Conservation (phyloP, 805 yeast species). For the Schwanniomyces sp. region DNA sequence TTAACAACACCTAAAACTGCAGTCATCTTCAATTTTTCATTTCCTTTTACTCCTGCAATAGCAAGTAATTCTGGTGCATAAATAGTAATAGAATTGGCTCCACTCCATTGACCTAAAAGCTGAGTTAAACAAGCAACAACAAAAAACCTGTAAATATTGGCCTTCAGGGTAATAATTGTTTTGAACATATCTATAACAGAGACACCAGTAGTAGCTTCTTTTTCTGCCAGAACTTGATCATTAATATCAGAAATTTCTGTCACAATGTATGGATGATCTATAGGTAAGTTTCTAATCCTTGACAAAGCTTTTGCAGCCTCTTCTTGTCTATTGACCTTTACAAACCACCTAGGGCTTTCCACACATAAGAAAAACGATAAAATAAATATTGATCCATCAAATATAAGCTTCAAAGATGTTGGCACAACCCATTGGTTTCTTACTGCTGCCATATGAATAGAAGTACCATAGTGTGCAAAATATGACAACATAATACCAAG, state of each 20-base stretch:
- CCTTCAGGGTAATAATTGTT: slow-evolving; percentile 35
- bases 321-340: slow-evolving; percentile 42
- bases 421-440: slow-evolving; percentile 55
- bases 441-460: slow-evolving; percentile 38
- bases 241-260: slow-evolving; percentile 53
- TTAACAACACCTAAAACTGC: slow-evolving; percentile 56
- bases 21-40: slow-evolving; percentile 45
- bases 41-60: slow-evolving; percentile 46
- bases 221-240: slow-evolving; percentile 43
- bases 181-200: slow-evolving; percentile 21
- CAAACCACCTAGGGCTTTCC: slow-evolving; percentile 54
- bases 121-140: slow-evolving; percentile 43
- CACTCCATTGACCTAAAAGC: slow-evolving; percentile 59
- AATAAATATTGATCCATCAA: slow-evolving; percentile 46
- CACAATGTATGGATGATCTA: slow-evolving; percentile 48
- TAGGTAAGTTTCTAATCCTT: slow-evolving; percentile 44
- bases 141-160: slow-evolving; percentile 48
- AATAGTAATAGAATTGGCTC: slow-evolving; percentile 55
- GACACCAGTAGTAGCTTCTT: slow-evolving; percentile 20
- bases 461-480: slow-evolving; percentile 52
- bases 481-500: slow-evolving; percentile 52
- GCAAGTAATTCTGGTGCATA: slow-evolving; percentile 55
- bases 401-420: slow-evolving; percentile 45
- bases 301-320: slow-evolving; percentile 39
- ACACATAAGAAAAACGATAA: slow-evolving; percentile 42